Percentiles rank a stretch among this genome's conserved stretches.
Evolutionary conservation across 2,329 filamentous ascomycete species (phyloP).

Genomic region (Fusarium sp.): DNA sequence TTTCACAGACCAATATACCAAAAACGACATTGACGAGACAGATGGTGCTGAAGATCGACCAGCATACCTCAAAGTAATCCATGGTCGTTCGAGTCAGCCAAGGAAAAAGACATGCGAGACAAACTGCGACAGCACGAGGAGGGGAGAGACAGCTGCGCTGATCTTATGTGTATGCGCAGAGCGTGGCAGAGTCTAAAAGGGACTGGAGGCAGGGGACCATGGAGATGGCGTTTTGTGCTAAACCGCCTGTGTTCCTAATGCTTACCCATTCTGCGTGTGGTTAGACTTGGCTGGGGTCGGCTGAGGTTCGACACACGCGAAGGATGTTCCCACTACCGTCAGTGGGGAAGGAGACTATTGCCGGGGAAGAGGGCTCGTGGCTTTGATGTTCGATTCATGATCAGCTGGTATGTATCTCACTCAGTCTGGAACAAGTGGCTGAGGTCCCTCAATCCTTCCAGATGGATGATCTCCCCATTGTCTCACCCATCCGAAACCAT

Average conservation of each 20-base stretch:
- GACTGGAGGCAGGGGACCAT: not conserved
- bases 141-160: not conserved
- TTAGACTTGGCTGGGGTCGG: not conserved
- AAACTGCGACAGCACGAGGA: not conserved
- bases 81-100: not conserved
- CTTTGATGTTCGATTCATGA: not conserved
- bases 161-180: not conserved
- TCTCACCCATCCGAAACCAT: not conserved
- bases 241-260: not conserved
- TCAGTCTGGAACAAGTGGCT: not conserved
- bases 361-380: not conserved
- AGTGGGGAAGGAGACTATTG: not conserved
- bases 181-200: not conserved
- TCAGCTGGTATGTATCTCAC: slow-evolving; percentile 1
- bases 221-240: not conserved
- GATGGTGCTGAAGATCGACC: slow-evolving; percentile 55
- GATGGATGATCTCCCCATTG: not conserved
- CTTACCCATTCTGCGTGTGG: not conserved
- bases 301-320: not conserved
- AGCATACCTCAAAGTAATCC: slow-evolving; percentile 50
- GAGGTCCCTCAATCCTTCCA: not conserved
- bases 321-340: not conserved
- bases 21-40: slow-evolving; percentile 51
- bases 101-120: not conserved
- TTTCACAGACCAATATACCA: slow-evolving; percentile 50